phyloP scores from a whole-genome alignment of 2,329 filamentous ascomycete species.

The Xylaria arbuscula region DNA sequence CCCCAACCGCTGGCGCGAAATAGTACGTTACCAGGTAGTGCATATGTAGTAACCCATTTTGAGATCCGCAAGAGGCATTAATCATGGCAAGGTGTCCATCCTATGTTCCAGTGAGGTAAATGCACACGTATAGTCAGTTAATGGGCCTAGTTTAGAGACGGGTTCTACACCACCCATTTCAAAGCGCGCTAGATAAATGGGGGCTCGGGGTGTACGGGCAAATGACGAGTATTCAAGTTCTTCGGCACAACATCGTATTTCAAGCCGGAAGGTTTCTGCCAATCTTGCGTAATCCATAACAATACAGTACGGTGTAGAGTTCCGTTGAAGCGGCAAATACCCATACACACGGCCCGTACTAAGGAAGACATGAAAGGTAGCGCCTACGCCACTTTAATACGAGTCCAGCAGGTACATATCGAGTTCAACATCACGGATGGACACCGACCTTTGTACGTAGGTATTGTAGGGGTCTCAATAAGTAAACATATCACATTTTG shows the following conservation, averaged over 20 bases:
- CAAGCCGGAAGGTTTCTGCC: background rate
- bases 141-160: conserved; percentile 5
- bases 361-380: background rate
- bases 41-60: too few relatives aligned
- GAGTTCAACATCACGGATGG: too few relatives aligned
- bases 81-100: conserved; percentile 1
- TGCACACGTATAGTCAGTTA: background rate
- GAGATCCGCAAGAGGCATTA: conserved; percentile 23
- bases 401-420: background rate
- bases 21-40: too few relatives aligned
- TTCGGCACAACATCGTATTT: background rate
- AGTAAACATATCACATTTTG: background rate
- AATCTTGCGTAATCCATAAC: background rate
- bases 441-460: too few relatives aligned
- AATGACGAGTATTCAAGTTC: background rate
- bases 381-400: background rate
- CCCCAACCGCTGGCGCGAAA: background rate
- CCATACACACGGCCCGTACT: background rate
- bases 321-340: background rate
- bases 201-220: background rate
- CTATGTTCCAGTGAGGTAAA: background rate
- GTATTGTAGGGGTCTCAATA: background rate
- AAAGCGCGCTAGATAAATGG: conserved; percentile 10
- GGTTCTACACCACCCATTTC: background rate
- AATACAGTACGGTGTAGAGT: background rate